Percentiles rank a stretch among this genome's conserved stretches.
phyloP scores from a whole-genome alignment of 345 rosid genomes.

The Camelina sativa region DNA sequence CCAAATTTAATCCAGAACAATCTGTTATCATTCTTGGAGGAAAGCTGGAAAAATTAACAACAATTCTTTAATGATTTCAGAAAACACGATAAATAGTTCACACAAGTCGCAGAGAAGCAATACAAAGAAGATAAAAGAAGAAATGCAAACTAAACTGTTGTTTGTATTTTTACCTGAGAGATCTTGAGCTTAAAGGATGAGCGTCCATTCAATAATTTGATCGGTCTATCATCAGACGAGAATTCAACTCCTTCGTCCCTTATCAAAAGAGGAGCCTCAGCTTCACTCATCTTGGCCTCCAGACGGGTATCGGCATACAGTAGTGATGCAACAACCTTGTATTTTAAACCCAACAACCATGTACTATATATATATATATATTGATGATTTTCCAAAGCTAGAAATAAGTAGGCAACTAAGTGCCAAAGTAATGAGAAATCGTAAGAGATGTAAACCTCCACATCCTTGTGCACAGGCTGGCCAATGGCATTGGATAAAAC shows the following conservation, averaged over 20 bases:
- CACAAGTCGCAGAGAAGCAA: neutral
- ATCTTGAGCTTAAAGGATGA: conserved; percentile 76
- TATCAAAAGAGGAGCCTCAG: conserved; percentile 67
- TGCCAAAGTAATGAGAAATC: conserved; percentile 24
- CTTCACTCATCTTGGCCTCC: conserved; percentile 61
- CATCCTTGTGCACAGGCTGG: conserved; percentile 56
- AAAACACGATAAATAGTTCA: neutral
- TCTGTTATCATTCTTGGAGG: conserved; percentile 75
- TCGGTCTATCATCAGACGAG: conserved; percentile 58
- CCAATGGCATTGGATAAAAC: conserved; percentile 62
- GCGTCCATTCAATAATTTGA: conserved; percentile 60
- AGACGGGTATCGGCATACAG: conserved; percentile 66
- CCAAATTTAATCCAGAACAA: conserved; percentile 64
- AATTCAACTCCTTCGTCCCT: conserved; percentile 75
- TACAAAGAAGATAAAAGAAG: neutral
- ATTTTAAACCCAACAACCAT: conserved; percentile 23
- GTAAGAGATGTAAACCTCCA: conserved; percentile 54
- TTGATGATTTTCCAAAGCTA: conserved; percentile 2
- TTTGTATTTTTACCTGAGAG: conserved; percentile 57
- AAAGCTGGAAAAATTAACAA: conserved; percentile 51
- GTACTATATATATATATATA: neutral
- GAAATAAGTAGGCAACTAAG: conserved; percentile 2
- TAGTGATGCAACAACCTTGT: conserved; percentile 69
- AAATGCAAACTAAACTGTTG: neutral
- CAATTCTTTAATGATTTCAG: too few species aligned